A percentile compares a stretch with the other conserved stretches of the same genome.
Evolutionary conservation across 2,329 filamentous ascomycete species (phyloP).

Genomic region (Fonsecaea pedrosoi): DNA sequence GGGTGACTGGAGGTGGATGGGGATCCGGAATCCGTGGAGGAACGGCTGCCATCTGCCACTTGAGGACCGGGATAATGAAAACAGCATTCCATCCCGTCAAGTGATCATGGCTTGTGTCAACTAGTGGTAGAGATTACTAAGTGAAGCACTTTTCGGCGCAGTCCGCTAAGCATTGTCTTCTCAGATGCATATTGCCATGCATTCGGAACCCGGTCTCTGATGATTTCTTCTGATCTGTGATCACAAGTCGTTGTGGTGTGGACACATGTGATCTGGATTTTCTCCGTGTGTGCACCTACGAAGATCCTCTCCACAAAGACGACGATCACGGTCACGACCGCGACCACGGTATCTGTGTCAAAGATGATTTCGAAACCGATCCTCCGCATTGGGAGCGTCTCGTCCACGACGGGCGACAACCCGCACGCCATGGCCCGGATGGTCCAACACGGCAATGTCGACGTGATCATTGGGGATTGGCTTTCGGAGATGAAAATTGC

Average conservation of each 20-base stretch:
- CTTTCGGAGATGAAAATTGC: constrained; percentile 48
- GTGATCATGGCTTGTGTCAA: background rate
- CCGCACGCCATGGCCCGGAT: constrained; percentile 17
- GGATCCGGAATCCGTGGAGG: background rate
- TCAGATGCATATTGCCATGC: background rate
- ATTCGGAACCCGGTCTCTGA: background rate
- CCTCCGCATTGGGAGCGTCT: constrained; percentile 15
- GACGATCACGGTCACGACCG: background rate
- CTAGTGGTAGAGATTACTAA: too few species aligned
- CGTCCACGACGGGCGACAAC: constrained; percentile 15
- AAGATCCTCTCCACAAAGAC: too few species aligned
- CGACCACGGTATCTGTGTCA: background rate
- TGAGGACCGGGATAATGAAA: background rate
- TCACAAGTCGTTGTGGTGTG: background rate
- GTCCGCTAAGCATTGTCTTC: background rate
- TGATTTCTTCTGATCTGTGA: background rate
- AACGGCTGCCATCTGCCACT: background rate
- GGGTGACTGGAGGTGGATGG: background rate
- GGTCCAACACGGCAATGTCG: constrained; percentile 28
- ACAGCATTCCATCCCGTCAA: too few species aligned
- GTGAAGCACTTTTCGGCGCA: too few species aligned
- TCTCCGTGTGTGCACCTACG: too few species aligned
- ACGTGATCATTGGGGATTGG: constrained; percentile 53
- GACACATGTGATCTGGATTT: too few species aligned
- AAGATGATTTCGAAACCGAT: constrained; percentile 8